These are phyloP conservation scores for Wickerhamiella kurtzmanii DNA, from an alignment of 805 yeast species.

Conservation along the genomic window DNA sequence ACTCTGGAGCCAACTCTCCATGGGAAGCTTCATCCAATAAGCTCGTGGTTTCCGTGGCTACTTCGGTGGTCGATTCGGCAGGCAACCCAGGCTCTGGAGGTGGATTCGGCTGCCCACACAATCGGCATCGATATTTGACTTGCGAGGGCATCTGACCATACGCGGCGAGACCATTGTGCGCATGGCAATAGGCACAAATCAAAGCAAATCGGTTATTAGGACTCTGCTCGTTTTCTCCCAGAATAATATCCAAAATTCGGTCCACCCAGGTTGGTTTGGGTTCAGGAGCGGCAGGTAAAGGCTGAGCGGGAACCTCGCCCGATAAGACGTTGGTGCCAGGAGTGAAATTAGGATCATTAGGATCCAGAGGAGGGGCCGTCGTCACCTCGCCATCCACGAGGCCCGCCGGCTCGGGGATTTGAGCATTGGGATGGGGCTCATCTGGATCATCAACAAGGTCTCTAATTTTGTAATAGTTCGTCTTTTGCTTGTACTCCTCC, in stretches of 20 bases:
- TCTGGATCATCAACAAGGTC: slow-evolving; percentile 61
- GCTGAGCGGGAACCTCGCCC: no score
- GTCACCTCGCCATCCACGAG: no score
- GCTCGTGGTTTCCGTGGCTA: background rate
- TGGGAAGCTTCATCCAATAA: no score
- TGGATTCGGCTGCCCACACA: slow-evolving; percentile 35
- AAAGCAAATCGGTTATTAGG: slow-evolving; percentile 54
- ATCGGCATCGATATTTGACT: slow-evolving; percentile 50
- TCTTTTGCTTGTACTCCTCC: slow-evolving; percentile 53
- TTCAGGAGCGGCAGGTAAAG: no score
- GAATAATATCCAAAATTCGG: slow-evolving; percentile 30
- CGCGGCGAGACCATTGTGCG: slow-evolving; percentile 73
- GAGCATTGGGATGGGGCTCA: slow-evolving; percentile 35
- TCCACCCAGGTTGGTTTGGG: slow-evolving; percentile 30
- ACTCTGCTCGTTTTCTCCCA: slow-evolving; percentile 53
- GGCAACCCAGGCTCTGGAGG: background rate
- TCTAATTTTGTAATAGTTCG: slow-evolving; percentile 64
- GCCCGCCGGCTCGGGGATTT: no score
- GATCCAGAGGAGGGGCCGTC: no score
- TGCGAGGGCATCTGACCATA: slow-evolving; percentile 42
- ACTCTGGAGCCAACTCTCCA: no score
- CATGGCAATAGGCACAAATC: slow-evolving; percentile 50
- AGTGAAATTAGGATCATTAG: no score
- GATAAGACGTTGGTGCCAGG: no score
- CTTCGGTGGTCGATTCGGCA: no score